Evolutionary conservation across 192 early-diverging fungal genomes (phyloP), one percentile per base, ranked within the genome.

Genomic region (Chytriomyces sp.): DNA sequence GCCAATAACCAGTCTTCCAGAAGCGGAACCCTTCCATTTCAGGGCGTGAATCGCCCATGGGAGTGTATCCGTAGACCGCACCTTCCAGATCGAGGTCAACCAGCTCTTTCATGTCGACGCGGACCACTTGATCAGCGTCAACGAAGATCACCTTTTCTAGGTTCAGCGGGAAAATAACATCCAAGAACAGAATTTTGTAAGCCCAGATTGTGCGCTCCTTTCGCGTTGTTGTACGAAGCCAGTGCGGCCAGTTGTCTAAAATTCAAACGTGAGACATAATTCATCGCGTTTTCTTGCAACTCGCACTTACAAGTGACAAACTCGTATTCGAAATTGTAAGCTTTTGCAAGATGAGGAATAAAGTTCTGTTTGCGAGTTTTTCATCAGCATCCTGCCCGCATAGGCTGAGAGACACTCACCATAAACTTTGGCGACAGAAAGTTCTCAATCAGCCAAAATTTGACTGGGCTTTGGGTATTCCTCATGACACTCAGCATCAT

Each of bases 381-480:
- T 44, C 20, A 69, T 13, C 23, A 20, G 66, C 48, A 13, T 50
- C 43, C 35, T 44, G 9, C 20, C 18, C 35, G 35, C 35, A 35
- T 35, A 13, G 53, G 53, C 53, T 20, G 53, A 57, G 53, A 57
- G 35, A 10, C 45, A 74, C 82, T 24, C 11, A 90, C 92, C 88
- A 94, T 97, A 86, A 99, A 99, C 6, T 92, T 92, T 5, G 98
- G 96, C 23, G 95, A 97, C 76, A 98, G 83, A 78, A 99, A 99
- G 85, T 98, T 96, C 78, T 95, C 94, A 78, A 99, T 97, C 77
- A 99, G 90, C 96, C 96, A 99, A 79, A 99, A 99, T 82, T 98
- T 99, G 59, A 98, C 96, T 1, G 89, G 89, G 71, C 91, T 95
- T 35, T 95, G 73, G 3, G 98, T 97, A 70, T 93, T 92, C 73